phyloP scores from a whole-genome alignment of 768 basidiomycete species.

The Trametes punicea region DNA sequence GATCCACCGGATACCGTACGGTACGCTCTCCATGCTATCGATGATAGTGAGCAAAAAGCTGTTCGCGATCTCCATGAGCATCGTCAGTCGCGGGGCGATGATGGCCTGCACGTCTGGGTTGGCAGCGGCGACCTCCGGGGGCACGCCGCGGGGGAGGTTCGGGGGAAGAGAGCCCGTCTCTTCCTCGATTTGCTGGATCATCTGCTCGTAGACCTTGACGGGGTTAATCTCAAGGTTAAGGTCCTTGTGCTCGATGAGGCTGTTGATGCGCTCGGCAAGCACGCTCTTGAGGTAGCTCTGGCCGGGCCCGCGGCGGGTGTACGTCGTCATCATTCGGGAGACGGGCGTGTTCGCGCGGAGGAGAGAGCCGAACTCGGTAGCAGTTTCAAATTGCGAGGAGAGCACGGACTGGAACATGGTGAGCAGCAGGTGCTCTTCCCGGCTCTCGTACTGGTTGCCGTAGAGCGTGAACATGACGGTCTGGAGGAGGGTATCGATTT shows the following conservation, averaged over 20 bases:
- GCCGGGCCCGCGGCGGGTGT: constrained; percentile 96
- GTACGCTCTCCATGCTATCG: constrained; percentile 96
- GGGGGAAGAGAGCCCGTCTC: constrained; percentile 90
- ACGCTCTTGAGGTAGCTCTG: constrained; percentile 98
- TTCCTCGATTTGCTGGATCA: constrained; percentile 98
- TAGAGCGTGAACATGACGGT: constrained; percentile 99
- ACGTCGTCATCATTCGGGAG: constrained; percentile 99
- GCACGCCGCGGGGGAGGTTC: constrained; percentile 88
- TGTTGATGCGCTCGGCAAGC: constrained; percentile 96
- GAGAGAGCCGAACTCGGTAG: constrained; percentile 98
- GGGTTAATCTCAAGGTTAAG: constrained; percentile 99
- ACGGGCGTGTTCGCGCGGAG: constrained; percentile 98
- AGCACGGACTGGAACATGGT: constrained; percentile 99
- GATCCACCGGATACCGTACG: constrained; percentile 99
- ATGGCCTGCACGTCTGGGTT: constrained; percentile 97
- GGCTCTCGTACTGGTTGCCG: constrained; percentile 87
- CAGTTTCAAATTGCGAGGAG: constrained; percentile 98
- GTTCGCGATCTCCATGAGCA: constrained; percentile 99
- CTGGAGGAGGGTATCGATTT: constrained; percentile 98
- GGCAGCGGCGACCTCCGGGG: constrained; percentile 91
- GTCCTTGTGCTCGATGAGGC: constrained; percentile 98
- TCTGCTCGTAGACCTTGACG: constrained; percentile 99
- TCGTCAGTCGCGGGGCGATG: constrained; percentile 93
- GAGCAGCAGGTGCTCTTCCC: constrained; percentile 95
- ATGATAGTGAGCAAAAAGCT: constrained; percentile 97